Evolutionary conservation across 1,139 yeast genomes (phyloP).

Genomic region (Yamadazyma conglobata): DNA sequence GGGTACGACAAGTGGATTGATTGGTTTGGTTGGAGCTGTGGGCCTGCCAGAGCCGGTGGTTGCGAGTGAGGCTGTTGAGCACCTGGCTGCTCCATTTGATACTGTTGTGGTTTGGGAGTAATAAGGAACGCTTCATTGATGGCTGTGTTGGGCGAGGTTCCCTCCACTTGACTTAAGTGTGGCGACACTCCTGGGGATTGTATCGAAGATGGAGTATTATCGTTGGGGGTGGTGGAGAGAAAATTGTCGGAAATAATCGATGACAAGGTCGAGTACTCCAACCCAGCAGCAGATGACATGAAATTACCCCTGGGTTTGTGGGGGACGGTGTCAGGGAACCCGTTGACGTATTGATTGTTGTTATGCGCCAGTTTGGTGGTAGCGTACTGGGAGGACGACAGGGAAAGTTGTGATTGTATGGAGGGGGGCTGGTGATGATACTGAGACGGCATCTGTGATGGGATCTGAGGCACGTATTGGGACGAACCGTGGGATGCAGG

Average conservation of each 20-base stretch:
- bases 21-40: no score
- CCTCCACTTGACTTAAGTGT: conserved; percentile 15
- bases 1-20: no score
- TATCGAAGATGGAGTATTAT: conserved; percentile 40
- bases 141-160: conserved; percentile 15
- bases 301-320: conserved; percentile 41
- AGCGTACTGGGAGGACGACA: background rate
- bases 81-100: background rate
- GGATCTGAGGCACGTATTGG: background rate
- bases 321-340: background rate
- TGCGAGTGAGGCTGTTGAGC: background rate
- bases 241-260: conserved; percentile 60
- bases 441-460: background rate
- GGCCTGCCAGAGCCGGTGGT: background rate
- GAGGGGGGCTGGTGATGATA: no score
- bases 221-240: conserved; percentile 30
- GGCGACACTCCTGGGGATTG: conserved; percentile 42
- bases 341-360: background rate
- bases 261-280: conserved; percentile 77
- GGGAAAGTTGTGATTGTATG: background rate
- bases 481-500: background rate
- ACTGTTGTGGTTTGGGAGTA: background rate
- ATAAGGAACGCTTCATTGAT: conserved; percentile 16
- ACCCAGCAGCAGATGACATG: conserved; percentile 72
- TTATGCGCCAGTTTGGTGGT: background rate